These are phyloP conservation scores for Verticillium nonalfalfae DNA, from an alignment of 2,329 filamentous ascomycete genomes.

Conservation along the genomic window DNA sequence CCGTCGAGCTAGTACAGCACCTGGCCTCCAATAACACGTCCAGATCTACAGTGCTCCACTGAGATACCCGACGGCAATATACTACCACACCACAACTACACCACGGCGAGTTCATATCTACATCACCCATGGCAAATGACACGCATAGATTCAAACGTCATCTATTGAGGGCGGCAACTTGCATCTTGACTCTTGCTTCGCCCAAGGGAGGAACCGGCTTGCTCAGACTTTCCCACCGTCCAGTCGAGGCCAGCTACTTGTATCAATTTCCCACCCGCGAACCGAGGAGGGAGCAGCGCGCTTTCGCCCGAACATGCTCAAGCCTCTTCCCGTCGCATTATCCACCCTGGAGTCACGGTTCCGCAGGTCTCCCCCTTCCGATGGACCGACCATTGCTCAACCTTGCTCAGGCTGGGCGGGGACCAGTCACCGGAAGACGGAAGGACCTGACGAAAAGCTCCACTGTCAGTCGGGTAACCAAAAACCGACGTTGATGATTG, in stretches of 20 bases:
- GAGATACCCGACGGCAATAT: not conserved
- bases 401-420: not conserved
- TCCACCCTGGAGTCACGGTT: slow-evolving; percentile 9
- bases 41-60: not conserved
- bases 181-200: slow-evolving; percentile 10
- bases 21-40: no score
- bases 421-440: not conserved
- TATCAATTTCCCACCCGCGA: slow-evolving; percentile 5
- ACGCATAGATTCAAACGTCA: slow-evolving; percentile 47
- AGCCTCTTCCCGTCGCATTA: not conserved
- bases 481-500: slow-evolving; percentile 1
- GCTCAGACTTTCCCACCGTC: slow-evolving; percentile 20
- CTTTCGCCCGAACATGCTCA: not conserved
- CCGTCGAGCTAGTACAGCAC: no score
- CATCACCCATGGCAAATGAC: not conserved
- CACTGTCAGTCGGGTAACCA: not conserved
- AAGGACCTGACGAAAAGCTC: not conserved
- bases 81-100: not conserved
- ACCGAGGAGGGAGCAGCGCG: not conserved
- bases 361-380: slow-evolving; percentile 2
- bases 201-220: slow-evolving; percentile 20
- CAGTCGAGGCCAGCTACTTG: slow-evolving; percentile 15
- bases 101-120: not conserved
- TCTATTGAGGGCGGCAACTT: slow-evolving; percentile 27
- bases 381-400: slow-evolving; percentile 1